Evolutionary conservation across 169 alveolate genomes (phyloP).

Genomic region (Eimeria zaria): DNA sequence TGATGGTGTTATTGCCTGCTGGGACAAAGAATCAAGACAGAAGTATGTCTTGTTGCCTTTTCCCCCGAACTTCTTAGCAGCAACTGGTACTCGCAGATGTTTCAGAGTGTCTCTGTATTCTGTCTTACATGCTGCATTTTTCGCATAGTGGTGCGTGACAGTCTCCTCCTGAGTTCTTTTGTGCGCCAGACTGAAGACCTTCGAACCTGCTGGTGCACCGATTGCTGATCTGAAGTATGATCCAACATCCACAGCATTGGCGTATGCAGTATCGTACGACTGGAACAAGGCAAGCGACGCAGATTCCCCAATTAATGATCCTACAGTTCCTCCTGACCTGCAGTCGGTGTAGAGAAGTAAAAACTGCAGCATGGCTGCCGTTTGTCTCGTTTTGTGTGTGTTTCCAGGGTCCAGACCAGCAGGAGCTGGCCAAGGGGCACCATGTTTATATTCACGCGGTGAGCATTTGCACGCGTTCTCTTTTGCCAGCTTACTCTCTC

Average conservation of each 20-base stretch:
- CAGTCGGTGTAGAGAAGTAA: neutral
- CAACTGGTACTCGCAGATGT: neutral
- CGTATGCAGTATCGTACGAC: constrained; percentile 84
- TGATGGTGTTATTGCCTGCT: constrained; percentile 82
- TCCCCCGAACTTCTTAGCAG: neutral
- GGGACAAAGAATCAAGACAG: constrained; percentile 85
- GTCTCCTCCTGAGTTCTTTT: neutral
- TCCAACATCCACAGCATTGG: constrained; percentile 76
- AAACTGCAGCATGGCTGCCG: neutral
- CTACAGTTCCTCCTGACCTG: neutral
- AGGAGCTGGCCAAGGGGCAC: constrained; percentile 81
- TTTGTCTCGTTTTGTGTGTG: neutral
- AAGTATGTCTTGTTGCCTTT: constrained; percentile 51
- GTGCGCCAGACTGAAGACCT: constrained; percentile 64
- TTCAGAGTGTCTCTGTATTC: constrained; percentile 6
- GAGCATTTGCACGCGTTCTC: neutral
- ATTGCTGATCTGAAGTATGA: constrained; percentile 81
- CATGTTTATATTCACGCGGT: constrained; percentile 80
- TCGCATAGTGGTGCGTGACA: neutral
- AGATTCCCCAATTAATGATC: neutral
- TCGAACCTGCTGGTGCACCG: constrained; percentile 79
- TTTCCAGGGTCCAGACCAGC: constrained; percentile 83
- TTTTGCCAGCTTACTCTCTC: neutral
- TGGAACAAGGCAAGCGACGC: constrained; percentile 80
- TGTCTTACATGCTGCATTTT: neutral